These are phyloP conservation scores for Microdochium paspali DNA, from an alignment of 2,329 filamentous ascomycete genomes.

Conservation along the genomic window DNA sequence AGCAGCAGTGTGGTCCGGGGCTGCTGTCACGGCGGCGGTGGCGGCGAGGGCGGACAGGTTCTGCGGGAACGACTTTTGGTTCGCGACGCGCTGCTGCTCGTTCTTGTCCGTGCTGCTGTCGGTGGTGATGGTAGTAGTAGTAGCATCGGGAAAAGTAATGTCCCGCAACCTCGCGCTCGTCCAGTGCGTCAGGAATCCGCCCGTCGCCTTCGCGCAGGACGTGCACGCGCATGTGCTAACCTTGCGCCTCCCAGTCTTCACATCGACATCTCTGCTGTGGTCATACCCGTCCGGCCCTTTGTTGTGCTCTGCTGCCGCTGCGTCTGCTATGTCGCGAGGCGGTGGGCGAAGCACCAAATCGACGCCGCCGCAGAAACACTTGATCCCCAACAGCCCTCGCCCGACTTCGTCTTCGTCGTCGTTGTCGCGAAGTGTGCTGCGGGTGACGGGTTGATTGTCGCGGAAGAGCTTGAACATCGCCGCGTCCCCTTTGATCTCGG, in stretches of 20 bases:
- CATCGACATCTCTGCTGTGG: neutral
- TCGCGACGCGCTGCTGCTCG: neutral
- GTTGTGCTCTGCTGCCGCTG: too few relatives aligned
- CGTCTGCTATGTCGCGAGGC: neutral
- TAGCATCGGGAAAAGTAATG: neutral
- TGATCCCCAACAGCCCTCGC: neutral
- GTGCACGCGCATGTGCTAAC: neutral
- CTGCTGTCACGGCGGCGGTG: neutral
- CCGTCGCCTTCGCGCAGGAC: neutral
- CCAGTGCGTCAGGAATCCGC: neutral
- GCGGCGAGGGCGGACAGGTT: neutral
- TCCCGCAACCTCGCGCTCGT: neutral
- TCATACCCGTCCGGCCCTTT: neutral
- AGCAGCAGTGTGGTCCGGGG: neutral
- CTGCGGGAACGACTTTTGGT: neutral
- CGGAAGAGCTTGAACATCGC: neutral
- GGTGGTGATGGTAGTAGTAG: neutral
- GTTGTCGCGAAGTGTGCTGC: neutral
- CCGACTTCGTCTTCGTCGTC: neutral
- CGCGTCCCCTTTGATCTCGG: neutral
- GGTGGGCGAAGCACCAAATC: neutral
- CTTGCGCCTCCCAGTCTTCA: neutral
- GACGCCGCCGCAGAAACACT: neutral
- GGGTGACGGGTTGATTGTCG: neutral
- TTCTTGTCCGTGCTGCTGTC: neutral